Base-by-base conservation (phyloP, 352 stramenopile species). In the Phytophthora sp. region DNA sequence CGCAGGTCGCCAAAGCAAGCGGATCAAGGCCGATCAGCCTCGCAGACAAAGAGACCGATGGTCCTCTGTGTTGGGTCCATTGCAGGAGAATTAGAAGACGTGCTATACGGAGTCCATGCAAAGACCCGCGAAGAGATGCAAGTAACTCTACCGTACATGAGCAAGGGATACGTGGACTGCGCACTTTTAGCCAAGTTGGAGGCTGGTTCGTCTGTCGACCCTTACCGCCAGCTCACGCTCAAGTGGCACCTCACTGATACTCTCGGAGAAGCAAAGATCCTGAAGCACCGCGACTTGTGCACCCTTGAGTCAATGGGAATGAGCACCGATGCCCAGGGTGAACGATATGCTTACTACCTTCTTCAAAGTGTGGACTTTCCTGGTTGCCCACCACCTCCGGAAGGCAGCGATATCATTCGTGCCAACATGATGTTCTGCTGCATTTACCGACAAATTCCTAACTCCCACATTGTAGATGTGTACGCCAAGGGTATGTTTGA, bases 401-500 rank as follows among this genome's bases (percentile, higher is more conserved):
- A 82, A 48, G 69, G 13, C 31, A 66, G 62, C 28, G 53, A 77
- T 51, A 56, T 84, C 8, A 48, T 74, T 26, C 77, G 73, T 17
- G 72, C 77, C 23, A 74, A 76, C 24, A 74, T 82, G 65, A 84
- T 80, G 70, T 51, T 87, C 28, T 87, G 77, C 52, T 83, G 74
- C 46, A 88, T 89, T 48, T 84, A 81, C 39, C 76, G 81, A 0
- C 76, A 90, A 42, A 48, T 61, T 5, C 66, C 76, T 0, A 43
- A 43, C 0, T 46, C 54, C 2, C 66, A 66, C 27, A 44, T 66
- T 3, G 77, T 90, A 11, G 49, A 65, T 13, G 69, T 79, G 43
- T 90, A 85, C 41, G 71, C 68, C 39, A 88, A 85, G 27, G 80
- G 80, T 9, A 74, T 84, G 55, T 74, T 87, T 37, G 67, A 88